phyloP scores from a whole-genome alignment of 2,329 filamentous ascomycete species.

The Monosporascus sp. region DNA sequence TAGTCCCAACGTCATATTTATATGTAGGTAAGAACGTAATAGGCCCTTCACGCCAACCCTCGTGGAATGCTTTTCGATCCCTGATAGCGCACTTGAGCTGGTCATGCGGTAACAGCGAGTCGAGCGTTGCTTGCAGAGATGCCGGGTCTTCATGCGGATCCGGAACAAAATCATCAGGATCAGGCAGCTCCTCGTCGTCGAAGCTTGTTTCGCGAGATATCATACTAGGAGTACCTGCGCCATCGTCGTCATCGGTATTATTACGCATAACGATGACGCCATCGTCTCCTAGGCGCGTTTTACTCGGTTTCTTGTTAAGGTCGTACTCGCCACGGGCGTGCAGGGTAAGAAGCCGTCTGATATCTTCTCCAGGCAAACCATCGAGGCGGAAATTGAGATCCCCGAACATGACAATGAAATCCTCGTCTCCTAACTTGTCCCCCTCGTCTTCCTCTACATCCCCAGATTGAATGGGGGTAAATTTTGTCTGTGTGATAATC shows the following conservation, averaged over 20 bases:
- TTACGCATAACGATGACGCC: constrained; percentile 46
- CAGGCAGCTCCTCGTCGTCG: constrained; percentile 41
- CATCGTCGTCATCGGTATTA: constrained; percentile 41
- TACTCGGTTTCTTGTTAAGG: constrained; percentile 36
- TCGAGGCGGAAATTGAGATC: constrained; percentile 94
- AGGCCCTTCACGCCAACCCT: constrained; percentile 85
- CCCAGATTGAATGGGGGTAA: constrained; percentile 64
- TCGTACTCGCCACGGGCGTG: constrained; percentile 78
- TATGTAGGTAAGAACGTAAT: constrained; percentile 92
- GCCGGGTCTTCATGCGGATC: constrained; percentile 73
- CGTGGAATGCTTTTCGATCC: constrained; percentile 74
- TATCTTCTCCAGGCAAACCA: constrained; percentile 83
- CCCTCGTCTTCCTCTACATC: constrained; percentile 61
- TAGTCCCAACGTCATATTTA: constrained; percentile 94
- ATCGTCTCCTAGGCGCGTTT: constrained; percentile 39
- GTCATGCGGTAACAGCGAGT: constrained; percentile 84
- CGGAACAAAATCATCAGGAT: constrained; percentile 61
- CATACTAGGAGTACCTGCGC: constrained; percentile 26
- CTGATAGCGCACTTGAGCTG: constrained; percentile 73
- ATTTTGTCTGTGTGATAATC: constrained; percentile 69
- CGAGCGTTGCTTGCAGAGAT: constrained; percentile 81
- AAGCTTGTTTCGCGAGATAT: constrained; percentile 28
- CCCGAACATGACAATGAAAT: constrained; percentile 94
- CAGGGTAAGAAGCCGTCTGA: constrained; percentile 74
- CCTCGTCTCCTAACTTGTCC: constrained; percentile 77